Evolutionary conservation across 257 asterid species (phyloP).

Genomic region (Solanum piurae): DNA sequence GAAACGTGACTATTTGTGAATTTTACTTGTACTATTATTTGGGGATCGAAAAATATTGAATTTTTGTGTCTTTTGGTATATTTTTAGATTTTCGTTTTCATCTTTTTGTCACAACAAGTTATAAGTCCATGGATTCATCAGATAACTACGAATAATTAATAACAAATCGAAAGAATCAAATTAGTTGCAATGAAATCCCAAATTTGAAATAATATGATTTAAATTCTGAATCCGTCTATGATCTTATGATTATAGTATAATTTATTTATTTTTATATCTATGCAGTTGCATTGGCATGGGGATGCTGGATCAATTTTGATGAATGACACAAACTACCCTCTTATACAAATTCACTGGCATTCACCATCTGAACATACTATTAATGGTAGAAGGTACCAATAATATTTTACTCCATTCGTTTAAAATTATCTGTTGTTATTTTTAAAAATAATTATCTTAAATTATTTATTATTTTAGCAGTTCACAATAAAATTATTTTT

Average conservation of each 20-base stretch:
- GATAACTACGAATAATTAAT: not conserved
- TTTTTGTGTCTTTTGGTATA: no score
- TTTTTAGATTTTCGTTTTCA: no score
- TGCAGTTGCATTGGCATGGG: slow-evolving; percentile 49
- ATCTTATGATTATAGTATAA: not conserved
- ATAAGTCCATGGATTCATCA: not conserved
- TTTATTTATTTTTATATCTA: not conserved
- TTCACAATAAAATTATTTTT: not conserved
- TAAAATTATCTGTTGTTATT: not conserved
- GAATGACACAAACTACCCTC: slow-evolving; percentile 29
- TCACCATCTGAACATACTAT: slow-evolving; percentile 75
- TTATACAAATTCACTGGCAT: slow-evolving; percentile 65
- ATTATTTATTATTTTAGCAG: not conserved
- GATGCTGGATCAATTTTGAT: slow-evolving; percentile 42
- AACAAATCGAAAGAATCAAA: not conserved
- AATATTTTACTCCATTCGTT: not conserved
- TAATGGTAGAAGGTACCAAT: slow-evolving; percentile 36
- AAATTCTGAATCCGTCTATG: not conserved
- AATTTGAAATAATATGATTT: accelerated
- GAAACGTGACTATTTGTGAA: not conserved
- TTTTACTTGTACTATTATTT: not conserved
- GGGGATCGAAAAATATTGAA: not conserved
- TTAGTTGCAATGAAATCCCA: accelerated
- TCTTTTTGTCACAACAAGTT: no score
- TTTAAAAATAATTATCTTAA: not conserved